These are phyloP conservation scores for Leishmania major DNA, from an alignment of 208 protist species.

Conservation along the genomic window DNA sequence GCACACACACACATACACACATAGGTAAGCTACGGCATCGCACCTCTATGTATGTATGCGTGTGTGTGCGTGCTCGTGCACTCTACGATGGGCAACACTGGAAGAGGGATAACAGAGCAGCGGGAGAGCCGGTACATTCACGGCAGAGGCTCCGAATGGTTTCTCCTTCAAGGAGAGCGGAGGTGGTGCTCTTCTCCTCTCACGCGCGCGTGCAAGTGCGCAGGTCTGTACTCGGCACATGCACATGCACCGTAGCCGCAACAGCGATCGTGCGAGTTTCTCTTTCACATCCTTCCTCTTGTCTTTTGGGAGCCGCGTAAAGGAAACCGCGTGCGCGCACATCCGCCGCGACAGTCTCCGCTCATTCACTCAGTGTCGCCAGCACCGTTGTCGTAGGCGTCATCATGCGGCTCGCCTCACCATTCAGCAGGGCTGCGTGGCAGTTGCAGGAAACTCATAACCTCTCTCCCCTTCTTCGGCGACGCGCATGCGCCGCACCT, in stretches of 20 bases:
- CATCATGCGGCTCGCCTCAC: slow-evolving; percentile 2
- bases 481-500: neutral
- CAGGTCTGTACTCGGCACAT: neutral
- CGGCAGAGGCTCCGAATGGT: neutral
- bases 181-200: too few species aligned
- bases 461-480: neutral
- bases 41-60: too few species aligned
- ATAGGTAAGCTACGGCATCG: too few species aligned
- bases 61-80: neutral
- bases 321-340: neutral
- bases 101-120: neutral
- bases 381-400: neutral
- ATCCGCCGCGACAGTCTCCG: neutral
- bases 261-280: neutral
- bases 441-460: neutral
- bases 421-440: neutral
- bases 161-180: neutral
- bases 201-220: neutral
- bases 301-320: neutral
- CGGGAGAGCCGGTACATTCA: neutral
- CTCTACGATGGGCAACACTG: neutral
- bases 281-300: neutral
- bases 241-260: neutral
- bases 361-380: too few species aligned
- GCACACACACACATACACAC: too few species aligned